These are phyloP conservation scores for Candida sp. DNA, from an alignment of 1,139 yeast genomes.

Conservation along the genomic window DNA sequence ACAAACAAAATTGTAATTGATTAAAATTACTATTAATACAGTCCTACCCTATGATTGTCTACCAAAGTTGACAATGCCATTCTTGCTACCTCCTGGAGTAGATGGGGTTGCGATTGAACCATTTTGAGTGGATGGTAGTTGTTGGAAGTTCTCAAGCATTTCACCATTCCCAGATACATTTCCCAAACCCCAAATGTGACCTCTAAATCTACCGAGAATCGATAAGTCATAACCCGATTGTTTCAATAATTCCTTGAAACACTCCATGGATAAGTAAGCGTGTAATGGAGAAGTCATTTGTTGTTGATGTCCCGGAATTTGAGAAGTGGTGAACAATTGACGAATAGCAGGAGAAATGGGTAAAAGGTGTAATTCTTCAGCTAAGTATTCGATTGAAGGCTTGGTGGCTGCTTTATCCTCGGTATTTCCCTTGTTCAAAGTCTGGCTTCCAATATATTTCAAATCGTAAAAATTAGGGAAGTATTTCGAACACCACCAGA, in stretches of 20 bases:
- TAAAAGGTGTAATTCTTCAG: slow-evolving; percentile 56
- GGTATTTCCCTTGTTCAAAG: slow-evolving; percentile 24
- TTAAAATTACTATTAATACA: slow-evolving; percentile 2
- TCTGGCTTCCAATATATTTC: slow-evolving; percentile 67
- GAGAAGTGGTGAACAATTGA: slow-evolving; percentile 40
- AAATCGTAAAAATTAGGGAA: slow-evolving; percentile 87
- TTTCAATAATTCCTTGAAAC: slow-evolving; percentile 53
- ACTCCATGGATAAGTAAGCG: slow-evolving; percentile 56
- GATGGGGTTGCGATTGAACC: slow-evolving; percentile 19
- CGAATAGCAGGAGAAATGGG: slow-evolving; percentile 49
- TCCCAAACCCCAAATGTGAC: slow-evolving; percentile 54
- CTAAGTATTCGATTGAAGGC: slow-evolving; percentile 47
- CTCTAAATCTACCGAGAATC: slow-evolving; percentile 42
- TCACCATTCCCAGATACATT: slow-evolving; percentile 15
- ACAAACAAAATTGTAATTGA: slow-evolving; percentile 4
- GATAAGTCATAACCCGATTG: slow-evolving; percentile 33
- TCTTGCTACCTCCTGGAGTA: slow-evolving; percentile 19
- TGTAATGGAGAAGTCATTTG: slow-evolving; percentile 47
- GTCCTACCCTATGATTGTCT: slow-evolving; percentile 20
- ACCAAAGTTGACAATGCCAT: slow-evolving; percentile 31
- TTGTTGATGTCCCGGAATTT: slow-evolving; percentile 29
- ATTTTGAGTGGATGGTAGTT: slow-evolving; percentile 11
- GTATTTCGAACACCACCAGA: slow-evolving; percentile 65
- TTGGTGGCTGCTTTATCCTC: slow-evolving; percentile 18
- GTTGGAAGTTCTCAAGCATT: slow-evolving; percentile 6